phyloP scores from a whole-genome alignment of 2,329 filamentous ascomycete species.

The Colletotrichum liriopes region DNA sequence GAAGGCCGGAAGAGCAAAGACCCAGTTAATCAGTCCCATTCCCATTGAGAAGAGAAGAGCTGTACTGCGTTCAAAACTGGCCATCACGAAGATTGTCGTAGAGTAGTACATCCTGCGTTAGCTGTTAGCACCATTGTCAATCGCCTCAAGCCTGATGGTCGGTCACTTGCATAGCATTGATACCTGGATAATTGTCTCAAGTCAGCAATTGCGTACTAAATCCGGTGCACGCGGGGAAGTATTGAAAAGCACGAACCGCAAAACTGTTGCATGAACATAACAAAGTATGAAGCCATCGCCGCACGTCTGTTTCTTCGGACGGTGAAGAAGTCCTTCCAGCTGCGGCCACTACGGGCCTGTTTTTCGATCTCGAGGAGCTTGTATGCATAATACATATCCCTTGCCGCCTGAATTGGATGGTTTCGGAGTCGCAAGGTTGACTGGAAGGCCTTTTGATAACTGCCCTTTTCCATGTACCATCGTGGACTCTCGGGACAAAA shows the following conservation, averaged over 20 bases:
- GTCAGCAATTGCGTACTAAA: neutral
- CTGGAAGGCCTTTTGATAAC: conserved; percentile 60
- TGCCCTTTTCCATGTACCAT: conserved; percentile 68
- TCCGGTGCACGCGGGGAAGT: rapidly evolving
- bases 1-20: conserved; percentile 71
- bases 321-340: conserved; percentile 56
- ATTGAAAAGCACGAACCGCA: conserved; percentile 45
- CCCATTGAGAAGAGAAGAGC: conserved; percentile 71
- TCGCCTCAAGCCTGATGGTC: too few species aligned
- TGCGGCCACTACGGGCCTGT: conserved; percentile 48
- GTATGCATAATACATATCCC: conserved; percentile 67
- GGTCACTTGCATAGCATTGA: conserved; percentile 62
- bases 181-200: conserved; percentile 14
- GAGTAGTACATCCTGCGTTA: conserved; percentile 67
- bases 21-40: conserved; percentile 70
- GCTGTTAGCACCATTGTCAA: neutral
- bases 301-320: conserved; percentile 55
- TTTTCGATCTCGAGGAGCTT: conserved; percentile 54
- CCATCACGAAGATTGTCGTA: conserved; percentile 59
- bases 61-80: conserved; percentile 57
- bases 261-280: conserved; percentile 57
- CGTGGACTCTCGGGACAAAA: conserved; percentile 69
- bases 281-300: conserved; percentile 55
- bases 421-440: conserved; percentile 64
- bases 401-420: conserved; percentile 63